Evolutionary conservation across 352 stramenopile genomes (phyloP).

Genomic region (Globisporangium splendens): DNA sequence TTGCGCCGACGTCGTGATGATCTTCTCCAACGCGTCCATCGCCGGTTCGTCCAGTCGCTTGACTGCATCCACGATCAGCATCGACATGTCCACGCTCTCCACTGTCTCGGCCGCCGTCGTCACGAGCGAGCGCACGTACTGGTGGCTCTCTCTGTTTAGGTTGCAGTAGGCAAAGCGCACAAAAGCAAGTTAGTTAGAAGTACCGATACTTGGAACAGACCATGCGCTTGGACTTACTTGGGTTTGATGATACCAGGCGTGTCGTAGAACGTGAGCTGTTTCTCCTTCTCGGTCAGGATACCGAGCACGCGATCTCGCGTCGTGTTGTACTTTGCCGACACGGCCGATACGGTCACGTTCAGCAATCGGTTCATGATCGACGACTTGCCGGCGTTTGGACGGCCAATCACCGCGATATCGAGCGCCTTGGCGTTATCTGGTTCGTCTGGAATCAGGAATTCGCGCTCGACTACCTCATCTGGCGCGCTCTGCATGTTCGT

Average conservation of each 20-base stretch:
- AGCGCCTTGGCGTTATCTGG: conserved; percentile 58
- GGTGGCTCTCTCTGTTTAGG: conserved; percentile 51
- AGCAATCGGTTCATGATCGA: conserved; percentile 82
- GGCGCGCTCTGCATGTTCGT: conserved; percentile 55
- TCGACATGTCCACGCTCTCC: conserved; percentile 80
- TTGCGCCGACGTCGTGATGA: conserved; percentile 73
- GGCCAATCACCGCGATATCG: conserved; percentile 78
- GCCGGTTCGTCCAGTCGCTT: conserved; percentile 78
- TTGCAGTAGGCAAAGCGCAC: neutral
- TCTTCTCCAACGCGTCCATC: conserved; percentile 75
- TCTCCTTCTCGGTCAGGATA: conserved; percentile 70
- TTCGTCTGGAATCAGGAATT: conserved; percentile 74
- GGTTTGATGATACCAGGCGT: conserved; percentile 84
- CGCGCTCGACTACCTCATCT: conserved; percentile 63
- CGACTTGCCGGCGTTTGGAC: conserved; percentile 86
- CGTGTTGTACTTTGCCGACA: conserved; percentile 88
- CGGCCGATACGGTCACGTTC: conserved; percentile 78
- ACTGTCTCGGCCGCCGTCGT: conserved; percentile 76
- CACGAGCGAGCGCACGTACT: conserved; percentile 78
- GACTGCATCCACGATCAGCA: conserved; percentile 81
- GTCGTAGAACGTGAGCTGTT: conserved; percentile 84
- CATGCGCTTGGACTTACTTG: conserved; percentile 34
- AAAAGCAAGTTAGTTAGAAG: neutral
- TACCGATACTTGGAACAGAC: neutral
- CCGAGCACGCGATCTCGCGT: conserved; percentile 76